Percentiles rank a stretch among this genome's conserved stretches.
phyloP scores from a whole-genome alignment of 2,329 filamentous ascomycete species.

The Metarhizium guizhouense region DNA sequence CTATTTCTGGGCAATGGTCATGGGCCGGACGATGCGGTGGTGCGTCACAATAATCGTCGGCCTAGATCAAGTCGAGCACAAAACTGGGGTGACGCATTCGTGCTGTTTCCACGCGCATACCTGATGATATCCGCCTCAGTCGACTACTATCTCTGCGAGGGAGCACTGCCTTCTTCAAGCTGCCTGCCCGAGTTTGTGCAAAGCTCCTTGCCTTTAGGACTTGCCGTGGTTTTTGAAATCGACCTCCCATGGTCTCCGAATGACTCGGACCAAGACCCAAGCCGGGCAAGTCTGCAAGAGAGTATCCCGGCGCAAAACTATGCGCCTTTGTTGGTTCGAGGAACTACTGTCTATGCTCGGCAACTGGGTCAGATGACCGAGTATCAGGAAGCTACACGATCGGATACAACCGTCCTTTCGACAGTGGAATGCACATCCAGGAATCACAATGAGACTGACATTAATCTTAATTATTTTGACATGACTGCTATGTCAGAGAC shows the following conservation, averaged over 20 bases:
- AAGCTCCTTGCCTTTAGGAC: not conserved
- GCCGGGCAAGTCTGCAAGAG: not conserved
- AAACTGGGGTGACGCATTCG: not conserved
- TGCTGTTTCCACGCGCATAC: not conserved
- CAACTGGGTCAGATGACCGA: not conserved
- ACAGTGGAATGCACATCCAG: not conserved
- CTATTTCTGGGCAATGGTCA: not conserved
- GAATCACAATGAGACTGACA: not conserved
- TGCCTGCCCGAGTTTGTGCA: not conserved
- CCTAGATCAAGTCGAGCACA: not conserved
- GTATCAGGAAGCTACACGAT: not conserved
- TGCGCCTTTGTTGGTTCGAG: not conserved
- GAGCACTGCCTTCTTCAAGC: not conserved
- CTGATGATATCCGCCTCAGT: slow-evolving; percentile 1
- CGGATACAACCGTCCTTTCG: not conserved
- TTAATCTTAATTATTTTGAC: not conserved
- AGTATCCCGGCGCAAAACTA: not conserved
- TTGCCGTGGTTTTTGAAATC: not conserved
- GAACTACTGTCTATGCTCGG: not conserved
- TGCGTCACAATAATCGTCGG: too few relatives aligned
- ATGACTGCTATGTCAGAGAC: not conserved
- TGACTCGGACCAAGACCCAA: not conserved
- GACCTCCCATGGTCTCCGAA: not conserved
- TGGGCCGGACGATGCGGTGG: not conserved
- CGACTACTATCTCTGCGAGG: not conserved